Conservation (phyloP, 2,329 filamentous ascomycete genomes). For the Alternaria novae-zelandiae region DNA sequence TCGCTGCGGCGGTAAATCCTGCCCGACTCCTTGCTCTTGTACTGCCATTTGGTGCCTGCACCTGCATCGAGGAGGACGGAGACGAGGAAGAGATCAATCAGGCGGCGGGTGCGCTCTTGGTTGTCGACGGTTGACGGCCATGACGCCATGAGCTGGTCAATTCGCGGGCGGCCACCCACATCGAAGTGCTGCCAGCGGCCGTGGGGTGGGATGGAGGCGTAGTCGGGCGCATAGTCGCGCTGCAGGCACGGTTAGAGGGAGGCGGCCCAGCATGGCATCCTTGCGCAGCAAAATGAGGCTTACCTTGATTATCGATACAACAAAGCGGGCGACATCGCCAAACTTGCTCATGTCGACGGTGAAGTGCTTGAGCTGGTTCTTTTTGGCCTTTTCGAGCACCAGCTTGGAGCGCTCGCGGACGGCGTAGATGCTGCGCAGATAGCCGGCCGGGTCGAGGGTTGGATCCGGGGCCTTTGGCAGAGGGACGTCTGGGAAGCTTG, state of each 20-base stretch:
- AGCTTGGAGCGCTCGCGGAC: constrained; percentile 80
- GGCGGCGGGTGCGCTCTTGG: constrained; percentile 74
- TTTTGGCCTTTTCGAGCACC: constrained; percentile 77
- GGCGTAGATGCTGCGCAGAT: constrained; percentile 86
- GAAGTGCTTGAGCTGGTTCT: constrained; percentile 82
- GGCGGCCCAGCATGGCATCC: not conserved
- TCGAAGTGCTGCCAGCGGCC: constrained; percentile 81
- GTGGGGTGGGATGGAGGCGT: constrained; percentile 80
- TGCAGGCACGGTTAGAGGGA: constrained; percentile 39
- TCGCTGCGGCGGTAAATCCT: constrained; percentile 84
- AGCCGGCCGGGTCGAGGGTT: constrained; percentile 83
- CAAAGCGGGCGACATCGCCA: constrained; percentile 80
- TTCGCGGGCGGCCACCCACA: constrained; percentile 76
- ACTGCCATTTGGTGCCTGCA: constrained; percentile 88
- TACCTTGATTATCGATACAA: constrained; percentile 95
- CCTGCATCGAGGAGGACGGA: constrained; percentile 87
- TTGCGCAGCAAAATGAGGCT: constrained; percentile 22
- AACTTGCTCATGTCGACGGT: constrained; percentile 88
- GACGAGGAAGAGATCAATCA: constrained; percentile 79
- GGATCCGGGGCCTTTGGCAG: constrained; percentile 88
- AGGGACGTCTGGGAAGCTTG: constrained; percentile 73
- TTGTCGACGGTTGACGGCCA: constrained; percentile 74
- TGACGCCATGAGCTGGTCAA: constrained; percentile 72
- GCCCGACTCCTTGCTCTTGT: constrained; percentile 88
- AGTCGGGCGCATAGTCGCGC: constrained; percentile 74